Evolutionary conservation across 2,329 filamentous ascomycete species (phyloP).

Genomic region (Epichloe baconii): DNA sequence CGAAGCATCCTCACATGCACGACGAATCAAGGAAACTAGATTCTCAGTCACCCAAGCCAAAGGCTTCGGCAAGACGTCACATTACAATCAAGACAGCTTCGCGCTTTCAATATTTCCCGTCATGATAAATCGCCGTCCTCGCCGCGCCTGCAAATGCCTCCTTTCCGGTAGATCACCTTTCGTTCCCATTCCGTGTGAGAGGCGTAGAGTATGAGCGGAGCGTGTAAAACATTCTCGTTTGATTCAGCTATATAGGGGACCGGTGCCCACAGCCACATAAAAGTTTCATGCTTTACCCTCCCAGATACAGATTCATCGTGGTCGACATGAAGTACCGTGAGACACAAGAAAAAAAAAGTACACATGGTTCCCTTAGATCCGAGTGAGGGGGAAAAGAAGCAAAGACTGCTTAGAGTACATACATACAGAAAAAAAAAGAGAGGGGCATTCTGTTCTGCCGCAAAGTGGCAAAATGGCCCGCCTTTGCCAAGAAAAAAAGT

Average conservation of each 20-base stretch:
- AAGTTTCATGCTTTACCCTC: background rate
- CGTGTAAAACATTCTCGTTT: slow-evolving; percentile 19
- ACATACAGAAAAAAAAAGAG: background rate
- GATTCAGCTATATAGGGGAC: background rate
- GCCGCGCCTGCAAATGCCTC: background rate
- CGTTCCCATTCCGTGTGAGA: slow-evolving; percentile 47
- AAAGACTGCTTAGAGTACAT: background rate
- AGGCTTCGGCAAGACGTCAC: no score
- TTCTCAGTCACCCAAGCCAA: no score
- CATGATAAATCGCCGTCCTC: no score
- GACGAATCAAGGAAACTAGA: no score
- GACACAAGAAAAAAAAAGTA: background rate
- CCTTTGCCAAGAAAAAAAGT: background rate
- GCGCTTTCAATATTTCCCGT: no score
- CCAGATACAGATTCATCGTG: background rate
- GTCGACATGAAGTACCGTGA: background rate
- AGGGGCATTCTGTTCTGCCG: background rate
- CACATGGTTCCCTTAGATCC: background rate
- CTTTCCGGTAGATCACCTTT: slow-evolving; percentile 11
- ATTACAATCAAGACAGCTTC: no score
- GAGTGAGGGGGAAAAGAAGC: background rate
- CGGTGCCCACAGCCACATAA: background rate
- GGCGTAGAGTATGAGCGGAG: slow-evolving; percentile 52
- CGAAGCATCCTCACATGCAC: no score
- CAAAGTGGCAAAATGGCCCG: background rate